Base-by-base conservation (phyloP, 2,329 filamentous ascomycete species). In the Elsinoe australis region DNA sequence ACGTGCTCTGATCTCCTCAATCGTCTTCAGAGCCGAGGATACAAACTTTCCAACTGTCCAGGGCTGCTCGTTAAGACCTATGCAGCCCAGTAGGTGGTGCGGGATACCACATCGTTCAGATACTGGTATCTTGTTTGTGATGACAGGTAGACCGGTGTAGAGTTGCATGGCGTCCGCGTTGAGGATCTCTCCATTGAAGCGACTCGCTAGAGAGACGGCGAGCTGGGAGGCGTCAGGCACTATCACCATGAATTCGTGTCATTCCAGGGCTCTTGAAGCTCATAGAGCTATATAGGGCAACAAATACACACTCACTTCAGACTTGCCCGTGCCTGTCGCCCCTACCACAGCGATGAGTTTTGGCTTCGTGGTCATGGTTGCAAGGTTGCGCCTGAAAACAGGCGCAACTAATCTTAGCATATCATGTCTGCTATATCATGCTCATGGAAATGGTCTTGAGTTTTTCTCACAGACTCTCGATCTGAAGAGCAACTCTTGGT, bases 91-190 rank as follows among this genome's bases (percentile, higher is more conserved):
- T 3, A 98, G 71, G 64, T 98, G 90, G 62, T 98, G 92, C 3
- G 85, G 83, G 8, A 98, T 73, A 7, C 83, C 86, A 52, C 83
- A 77, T 59, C 81, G 82, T 63, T 96, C 90, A 15, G 80, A 74
- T 1, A 61, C 46, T 0, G 85, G 79, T 51, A 96, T 85, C 63
- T 96, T 94, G 65, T 98, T 98, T 19, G 92, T 98, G 57, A 96
- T 90, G 54, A 96, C 83, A 4, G 92, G 88, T 34, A 98, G 71
- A 2, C 92, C 92, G 47, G 78, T 76, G 65, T 98, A 98, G 68
- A 98, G 81, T 64, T 98, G 92, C 88, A 98, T 95, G 31, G 92
- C 92, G 72, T 98, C 92, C 38, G 87, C 87, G 62, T 98, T 98
- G 68, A 98, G 88, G 46, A 98, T 78, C 66, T 98, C 92, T 61